Evolutionary conservation across 1,139 yeast genomes (phyloP), one percentile per base, ranked within the genome.

Genomic region (Protomyces inouyei): DNA sequence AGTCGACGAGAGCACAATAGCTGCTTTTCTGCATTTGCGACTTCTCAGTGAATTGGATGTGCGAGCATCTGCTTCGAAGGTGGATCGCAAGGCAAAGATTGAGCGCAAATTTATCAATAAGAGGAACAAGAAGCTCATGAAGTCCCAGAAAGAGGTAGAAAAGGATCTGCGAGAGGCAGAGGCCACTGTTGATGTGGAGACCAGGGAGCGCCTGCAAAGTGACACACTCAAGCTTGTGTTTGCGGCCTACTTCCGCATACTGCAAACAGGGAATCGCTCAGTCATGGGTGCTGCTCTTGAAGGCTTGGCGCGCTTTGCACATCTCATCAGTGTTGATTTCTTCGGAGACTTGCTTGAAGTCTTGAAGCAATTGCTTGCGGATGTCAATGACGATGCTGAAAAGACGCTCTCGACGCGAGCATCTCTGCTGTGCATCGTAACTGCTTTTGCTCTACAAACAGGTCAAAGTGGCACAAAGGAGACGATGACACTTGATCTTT

Each of bases 261-360:
- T 93, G 68, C 87, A 83, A 73, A 82, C 81, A 36, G 80, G 84
- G 55, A 82, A 84, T 35, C 82, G 83, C 55, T 82, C 83, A n/a
- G 78, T 93, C 65, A 85, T 90, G 80, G 96, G 95, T 8, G 82
- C 93, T 0, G 95, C 93, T 0, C 79, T 93, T 63, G 98, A 93
- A 78, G 98, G 98, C 5, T 77, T 93, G 66, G 88, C 97, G 1
- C 85, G 84, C 55, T 91, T 87, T 73, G 96, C 98, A 2, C 93
- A 87, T 72, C 86, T 92, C 85, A 92, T 95, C 45, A 93, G 93
- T 73, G 84, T 93, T 64, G 98, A 93, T 70, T 79, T 93, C 64
- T 82, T 93, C 70, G 98, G 98, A 36, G 98, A 93, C 74, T 85
- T 93, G 75, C 79, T 93, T 59, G 95, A 88, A 74, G 96, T 91